Conservation (phyloP, 2,329 filamentous ascomycete genomes). For the Colletotrichum godetiae region DNA sequence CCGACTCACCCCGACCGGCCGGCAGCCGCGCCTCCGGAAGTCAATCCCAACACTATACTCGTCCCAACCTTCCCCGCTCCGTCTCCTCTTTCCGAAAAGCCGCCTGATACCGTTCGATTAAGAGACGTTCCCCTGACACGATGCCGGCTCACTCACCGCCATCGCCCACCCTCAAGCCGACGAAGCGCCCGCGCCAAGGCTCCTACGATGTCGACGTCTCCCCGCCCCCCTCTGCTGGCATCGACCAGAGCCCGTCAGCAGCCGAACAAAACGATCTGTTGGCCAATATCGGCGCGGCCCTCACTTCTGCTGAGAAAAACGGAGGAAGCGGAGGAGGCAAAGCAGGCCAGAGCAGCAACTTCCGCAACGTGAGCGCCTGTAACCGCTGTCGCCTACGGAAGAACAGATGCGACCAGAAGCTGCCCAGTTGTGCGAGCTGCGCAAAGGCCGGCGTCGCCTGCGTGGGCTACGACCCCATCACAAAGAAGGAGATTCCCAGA, state of each 20-base stretch:
- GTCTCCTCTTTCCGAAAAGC: background rate
- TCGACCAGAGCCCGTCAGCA: constrained; percentile 48
- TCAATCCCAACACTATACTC: background rate
- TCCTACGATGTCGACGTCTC: constrained; percentile 60
- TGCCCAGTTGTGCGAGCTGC: constrained; percentile 91
- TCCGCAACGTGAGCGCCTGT: constrained; percentile 92
- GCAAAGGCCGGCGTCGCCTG: constrained; percentile 93
- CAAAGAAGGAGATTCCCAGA: constrained; percentile 93
- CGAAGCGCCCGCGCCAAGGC: constrained; percentile 67
- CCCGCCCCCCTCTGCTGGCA: constrained; percentile 46
- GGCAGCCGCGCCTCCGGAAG: background rate
- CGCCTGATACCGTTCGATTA: background rate
- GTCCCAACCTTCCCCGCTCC: background rate
- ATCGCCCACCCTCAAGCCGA: constrained; percentile 61
- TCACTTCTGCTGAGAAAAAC: constrained; percentile 41
- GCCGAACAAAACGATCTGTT: constrained; percentile 41
- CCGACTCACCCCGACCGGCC: background rate
- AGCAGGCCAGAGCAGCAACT: constrained; percentile 71
- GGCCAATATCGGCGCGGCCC: constrained; percentile 41
- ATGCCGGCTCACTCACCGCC: constrained; percentile 62
- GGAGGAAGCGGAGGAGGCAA: constrained; percentile 47
- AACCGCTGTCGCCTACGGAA: constrained; percentile 93
- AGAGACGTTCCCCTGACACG: constrained; percentile 23
- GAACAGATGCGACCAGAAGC: constrained; percentile 92
- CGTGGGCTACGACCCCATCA: constrained; percentile 96